Percentiles rank a stretch among this genome's conserved stretches.
Conservation (phyloP, 2,329 filamentous ascomycete genomes). For the Diaporthe humulicola region DNA sequence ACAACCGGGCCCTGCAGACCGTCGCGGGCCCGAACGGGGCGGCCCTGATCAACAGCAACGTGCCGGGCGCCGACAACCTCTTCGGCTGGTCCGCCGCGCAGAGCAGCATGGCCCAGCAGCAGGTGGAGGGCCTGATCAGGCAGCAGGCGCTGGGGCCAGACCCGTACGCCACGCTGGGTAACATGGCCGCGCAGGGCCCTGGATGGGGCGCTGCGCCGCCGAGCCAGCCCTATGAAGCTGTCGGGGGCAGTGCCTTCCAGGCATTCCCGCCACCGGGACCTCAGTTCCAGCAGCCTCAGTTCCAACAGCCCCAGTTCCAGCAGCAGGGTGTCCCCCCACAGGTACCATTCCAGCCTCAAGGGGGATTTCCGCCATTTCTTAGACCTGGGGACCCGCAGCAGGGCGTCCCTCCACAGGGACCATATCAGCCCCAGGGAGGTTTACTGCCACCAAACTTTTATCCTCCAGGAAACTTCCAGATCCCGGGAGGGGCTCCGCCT, state of each 20-base stretch:
- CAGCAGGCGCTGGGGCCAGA: conserved; percentile 10
- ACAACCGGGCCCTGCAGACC: conserved; percentile 11
- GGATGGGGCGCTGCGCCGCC: neutral
- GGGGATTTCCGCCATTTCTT: neutral
- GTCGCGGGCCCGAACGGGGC: conserved; percentile 18
- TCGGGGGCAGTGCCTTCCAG: neutral
- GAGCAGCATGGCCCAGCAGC: conserved; percentile 11
- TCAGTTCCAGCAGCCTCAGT: neutral
- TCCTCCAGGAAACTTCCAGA: neutral
- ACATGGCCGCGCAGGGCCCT: neutral
- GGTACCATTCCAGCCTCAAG: neutral
- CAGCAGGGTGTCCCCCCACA: neutral
- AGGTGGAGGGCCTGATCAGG: conserved; percentile 29
- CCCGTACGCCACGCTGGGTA: neutral
- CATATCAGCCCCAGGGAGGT: neutral
- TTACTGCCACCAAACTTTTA: too few relatives aligned
- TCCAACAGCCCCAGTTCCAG: too few relatives aligned
- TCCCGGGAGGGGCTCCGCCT: neutral
- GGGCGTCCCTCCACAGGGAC: neutral
- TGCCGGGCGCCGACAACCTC: conserved; percentile 18
- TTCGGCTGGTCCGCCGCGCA: conserved; percentile 5
- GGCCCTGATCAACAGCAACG: neutral
- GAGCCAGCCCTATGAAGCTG: neutral
- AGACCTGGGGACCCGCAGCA: too few relatives aligned
- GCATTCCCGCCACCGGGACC: neutral